Evolutionary conservation across 225 moss, liverwort and hornwort species (phyloP).

Genomic region (Bryoerythrophyllum caledonicum): DNA sequence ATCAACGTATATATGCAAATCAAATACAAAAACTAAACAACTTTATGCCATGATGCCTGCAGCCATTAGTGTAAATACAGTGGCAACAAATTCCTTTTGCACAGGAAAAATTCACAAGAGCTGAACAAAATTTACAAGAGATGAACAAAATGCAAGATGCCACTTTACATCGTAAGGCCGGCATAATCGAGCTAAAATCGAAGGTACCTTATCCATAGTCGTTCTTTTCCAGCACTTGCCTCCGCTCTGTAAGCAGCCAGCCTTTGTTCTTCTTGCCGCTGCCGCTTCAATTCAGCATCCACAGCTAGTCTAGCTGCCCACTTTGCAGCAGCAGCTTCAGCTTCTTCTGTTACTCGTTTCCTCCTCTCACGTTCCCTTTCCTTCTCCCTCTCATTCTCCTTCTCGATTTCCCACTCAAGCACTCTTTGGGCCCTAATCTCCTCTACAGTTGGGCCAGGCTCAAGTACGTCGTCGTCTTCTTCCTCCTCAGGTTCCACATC

Average conservation of each 20-base stretch:
- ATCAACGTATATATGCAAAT: conserved; percentile 3
- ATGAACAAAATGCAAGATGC: no score
- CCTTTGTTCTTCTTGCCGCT: conserved; percentile 54
- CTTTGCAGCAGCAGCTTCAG: conserved; percentile 68
- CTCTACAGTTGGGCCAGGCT: conserved; percentile 66
- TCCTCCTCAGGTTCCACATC: conserved; percentile 38
- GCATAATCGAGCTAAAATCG: conserved; percentile 14
- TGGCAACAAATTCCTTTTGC: no score
- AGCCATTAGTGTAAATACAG: no score
- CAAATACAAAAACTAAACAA: conserved; percentile 10
- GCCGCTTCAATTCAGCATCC: conserved; percentile 65
- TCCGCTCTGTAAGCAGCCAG: conserved; percentile 58
- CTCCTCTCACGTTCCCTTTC: conserved; percentile 65
- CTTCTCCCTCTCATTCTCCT: conserved; percentile 51
- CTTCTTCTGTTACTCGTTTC: conserved; percentile 63
- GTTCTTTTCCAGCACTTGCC: conserved; percentile 73
- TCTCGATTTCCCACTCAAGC: conserved; percentile 52
- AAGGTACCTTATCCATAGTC: conserved; percentile 75
- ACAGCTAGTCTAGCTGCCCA: conserved; percentile 78
- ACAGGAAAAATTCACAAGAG: no score
- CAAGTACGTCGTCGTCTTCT: conserved; percentile 58
- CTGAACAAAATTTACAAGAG: conserved; percentile 11
- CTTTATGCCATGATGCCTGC: no score
- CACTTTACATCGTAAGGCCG: background rate
- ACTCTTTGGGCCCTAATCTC: conserved; percentile 50